Base-by-base conservation (phyloP, 2,329 filamentous ascomycete species). In the Aspergillus sp. region DNA sequence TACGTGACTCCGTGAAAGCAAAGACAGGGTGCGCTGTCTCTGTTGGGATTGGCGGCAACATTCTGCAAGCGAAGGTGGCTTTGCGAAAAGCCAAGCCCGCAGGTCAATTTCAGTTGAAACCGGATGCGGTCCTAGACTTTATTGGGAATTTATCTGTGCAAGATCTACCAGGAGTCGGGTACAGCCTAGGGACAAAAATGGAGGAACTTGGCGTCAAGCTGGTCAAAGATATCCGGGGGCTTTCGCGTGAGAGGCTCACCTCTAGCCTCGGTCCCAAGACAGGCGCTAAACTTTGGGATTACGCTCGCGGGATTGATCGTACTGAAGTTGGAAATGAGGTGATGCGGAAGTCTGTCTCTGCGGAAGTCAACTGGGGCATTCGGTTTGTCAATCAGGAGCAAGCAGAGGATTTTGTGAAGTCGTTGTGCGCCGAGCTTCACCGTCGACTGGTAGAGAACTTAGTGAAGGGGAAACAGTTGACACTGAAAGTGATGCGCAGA, bases 311-410 rank as follows among this genome's bases (percentile, higher is more conserved):
- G 2, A 90, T 97, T 45, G 94, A 99, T 71, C 82, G 80, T 46
- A 80, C 85, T 1, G 91, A 96, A 69, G 90, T 97, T 5, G 93
- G 92, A 29, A 88, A 93, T 52, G 88, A 95, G 64, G 84, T 88
- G 0, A 78, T 90, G 14, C 86, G 94, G 49, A 99, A 97, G 67
- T 97, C 93, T 0, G 91, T 99, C 0, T 97, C 94, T 2, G 93
- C 93, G 1, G 94, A 99, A 69, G 91, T 99, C 57, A 99, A 94
- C 64, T 99, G 94, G 94, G 94, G 95, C 2, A 96, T 99, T 51
- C 86, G 94, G 5, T 99, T 99, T 67, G 85, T 94, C 60, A 95
- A 82, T 55, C 91, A 97, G 65, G 81, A 84, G n/a, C 93, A 99
- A 71, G 92, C 91, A 0, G 93, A 97, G 54, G 90, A 95, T 58